These are phyloP conservation scores for Tolypocladium nubicola DNA, from an alignment of 2,329 filamentous ascomycete genomes.

Conservation along the genomic window DNA sequence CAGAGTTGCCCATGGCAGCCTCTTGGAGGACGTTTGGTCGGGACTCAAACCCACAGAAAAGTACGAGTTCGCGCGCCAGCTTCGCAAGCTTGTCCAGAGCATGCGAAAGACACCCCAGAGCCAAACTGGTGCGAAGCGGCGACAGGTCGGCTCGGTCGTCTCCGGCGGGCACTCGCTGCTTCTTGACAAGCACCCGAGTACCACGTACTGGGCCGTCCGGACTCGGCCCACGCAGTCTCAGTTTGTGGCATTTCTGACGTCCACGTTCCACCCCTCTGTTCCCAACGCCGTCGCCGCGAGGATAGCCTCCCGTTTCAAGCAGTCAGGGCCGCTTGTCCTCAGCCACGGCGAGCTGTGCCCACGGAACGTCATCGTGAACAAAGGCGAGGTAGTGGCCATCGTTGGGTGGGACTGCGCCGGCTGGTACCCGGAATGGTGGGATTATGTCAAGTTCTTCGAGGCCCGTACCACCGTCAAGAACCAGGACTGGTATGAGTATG, in stretches of 20 bases:
- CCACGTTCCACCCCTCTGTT: slow-evolving; percentile 14
- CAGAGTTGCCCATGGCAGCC: slow-evolving; percentile 9
- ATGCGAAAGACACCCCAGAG: slow-evolving; percentile 8
- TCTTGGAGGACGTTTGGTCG: slow-evolving; percentile 18
- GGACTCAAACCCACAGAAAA: slow-evolving; percentile 11
- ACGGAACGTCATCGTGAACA: slow-evolving; percentile 16
- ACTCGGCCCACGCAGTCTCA: slow-evolving; percentile 5
- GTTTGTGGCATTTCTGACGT: slow-evolving; percentile 15
- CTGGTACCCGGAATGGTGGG: slow-evolving; percentile 22
- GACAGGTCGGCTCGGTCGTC: slow-evolving; percentile 9
- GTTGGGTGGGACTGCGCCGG: slow-evolving; percentile 21
- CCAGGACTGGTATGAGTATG: slow-evolving; percentile 20
- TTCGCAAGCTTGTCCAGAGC: slow-evolving; percentile 14
- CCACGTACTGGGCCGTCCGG: slow-evolving; percentile 18
- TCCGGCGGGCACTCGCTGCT: slow-evolving; percentile 11
- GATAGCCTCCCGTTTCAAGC: slow-evolving; percentile 9
- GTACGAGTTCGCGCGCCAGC: slow-evolving; percentile 12
- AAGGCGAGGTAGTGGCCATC: slow-evolving; percentile 12
- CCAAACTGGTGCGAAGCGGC: neutral
- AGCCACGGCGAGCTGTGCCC: slow-evolving; percentile 16
- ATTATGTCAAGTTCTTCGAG: slow-evolving; percentile 24
- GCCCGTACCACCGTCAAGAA: slow-evolving; percentile 14
- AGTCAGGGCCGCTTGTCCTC: slow-evolving; percentile 9
- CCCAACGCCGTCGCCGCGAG: slow-evolving; percentile 11
- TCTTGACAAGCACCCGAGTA: slow-evolving; percentile 14